Percentiles rank a stretch among this genome's conserved stretches.
Conservation (phyloP, 2,329 filamentous ascomycete genomes). For the Immersiporthe knoxdaviesiana region DNA sequence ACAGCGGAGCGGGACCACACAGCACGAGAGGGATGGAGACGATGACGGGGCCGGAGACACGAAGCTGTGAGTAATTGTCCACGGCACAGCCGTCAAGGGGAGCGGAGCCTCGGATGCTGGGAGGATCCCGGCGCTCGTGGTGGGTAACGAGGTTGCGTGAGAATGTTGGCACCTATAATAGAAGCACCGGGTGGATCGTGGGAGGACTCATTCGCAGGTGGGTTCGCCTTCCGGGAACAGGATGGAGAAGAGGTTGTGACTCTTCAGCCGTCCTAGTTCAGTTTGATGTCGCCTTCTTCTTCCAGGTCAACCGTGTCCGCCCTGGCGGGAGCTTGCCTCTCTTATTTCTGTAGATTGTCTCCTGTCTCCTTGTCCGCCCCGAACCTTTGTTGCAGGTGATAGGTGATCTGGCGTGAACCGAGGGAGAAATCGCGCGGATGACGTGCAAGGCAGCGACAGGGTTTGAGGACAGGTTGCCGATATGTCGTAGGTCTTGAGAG, state of each 20-base stretch:
- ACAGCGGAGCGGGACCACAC: constrained; percentile 4
- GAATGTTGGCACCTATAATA: constrained; percentile 38
- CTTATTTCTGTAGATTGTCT: background rate
- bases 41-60: constrained; percentile 23
- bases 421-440: background rate
- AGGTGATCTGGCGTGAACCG: background rate
- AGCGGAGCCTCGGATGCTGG: constrained; percentile 27
- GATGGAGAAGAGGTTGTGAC: constrained; percentile 49
- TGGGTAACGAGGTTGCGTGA: constrained; percentile 40
- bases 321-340: background rate
- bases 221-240: constrained; percentile 44
- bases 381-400: background rate
- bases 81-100: constrained; percentile 29
- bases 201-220: constrained; percentile 46
- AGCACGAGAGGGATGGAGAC: constrained; percentile 6
- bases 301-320: constrained; percentile 6
- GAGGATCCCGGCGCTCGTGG: constrained; percentile 34
- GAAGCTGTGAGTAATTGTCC: constrained; percentile 26
- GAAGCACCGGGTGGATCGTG: constrained; percentile 43
- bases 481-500: constrained; percentile 16
- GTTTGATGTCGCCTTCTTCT: constrained; percentile 15
- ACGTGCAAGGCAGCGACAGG: background rate
- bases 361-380: background rate
- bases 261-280: constrained; percentile 47
- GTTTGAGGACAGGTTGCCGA: constrained; percentile 8